Base-by-base conservation (phyloP, 2,329 filamentous ascomycete genomes). In the Trematosphaeria pertusa region DNA sequence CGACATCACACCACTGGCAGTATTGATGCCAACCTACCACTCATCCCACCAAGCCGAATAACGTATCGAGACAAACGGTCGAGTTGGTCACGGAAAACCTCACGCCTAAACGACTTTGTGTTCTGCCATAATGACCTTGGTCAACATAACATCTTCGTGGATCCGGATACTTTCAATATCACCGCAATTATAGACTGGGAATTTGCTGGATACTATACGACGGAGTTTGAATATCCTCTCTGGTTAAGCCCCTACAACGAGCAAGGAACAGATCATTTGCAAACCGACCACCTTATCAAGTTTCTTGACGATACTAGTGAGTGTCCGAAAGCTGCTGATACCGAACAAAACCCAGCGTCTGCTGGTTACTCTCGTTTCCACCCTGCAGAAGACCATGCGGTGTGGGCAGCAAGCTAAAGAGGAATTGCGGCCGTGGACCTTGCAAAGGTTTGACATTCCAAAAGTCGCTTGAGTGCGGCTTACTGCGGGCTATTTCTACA, bases 91-190 rank as follows among this genome's bases (percentile, higher is more conserved):
- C 45, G 33, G 19, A 48, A 37, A 33, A 32, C 33, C 32, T 43
- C 31, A 8, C 37, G 32, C 26, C 12, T 20, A 8, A 26, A 18
- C 19, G 17, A 32, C 28, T 47, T 47, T 42, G 43, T 47, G 20
- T 42, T 47, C 31, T 47, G 43, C 21, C 43, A 47, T 24, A 47
- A 47, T 31, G 43, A 47, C 37, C 43, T 47, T 37, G 43, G 43
- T 32, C 43, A 41, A 30, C 43, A 47, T 19, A 47, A 47, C 22
- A 47, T 47, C 22, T 36, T 47, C 22, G 37, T 47, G 21, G 37
- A 42, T 33, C 37, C 37, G 38, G 37, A 43, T 34, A 46, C 35
- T 14, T 46, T 46, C 17, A 15, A 46, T 33, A 46, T 46, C 28
- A 40, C 36, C 21, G 43, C 35, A 39, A 46, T 46, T 20, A 46